Evolutionary conservation across 176 grass and related monocot genomes (phyloP).

Genomic region (Phoenix dactylifera): DNA sequence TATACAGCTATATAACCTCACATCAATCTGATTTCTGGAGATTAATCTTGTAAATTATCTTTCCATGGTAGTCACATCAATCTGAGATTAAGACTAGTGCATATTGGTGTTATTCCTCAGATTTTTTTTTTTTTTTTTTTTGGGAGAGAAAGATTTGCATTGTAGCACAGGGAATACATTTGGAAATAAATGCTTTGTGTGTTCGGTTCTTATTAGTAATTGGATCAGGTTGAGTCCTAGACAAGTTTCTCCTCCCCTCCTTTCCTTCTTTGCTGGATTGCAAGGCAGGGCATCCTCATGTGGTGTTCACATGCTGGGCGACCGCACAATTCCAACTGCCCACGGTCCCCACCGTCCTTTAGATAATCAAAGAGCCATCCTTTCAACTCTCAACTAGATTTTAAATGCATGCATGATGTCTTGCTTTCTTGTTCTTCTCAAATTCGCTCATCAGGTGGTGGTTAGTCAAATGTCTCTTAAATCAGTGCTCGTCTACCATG

Average conservation of each 20-base stretch:
- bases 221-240: too few relatives aligned
- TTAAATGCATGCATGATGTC: neutral
- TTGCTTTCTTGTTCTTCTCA: slow-evolving; percentile 1
- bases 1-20: too few relatives aligned
- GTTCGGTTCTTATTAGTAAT: too few relatives aligned
- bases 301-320: neutral
- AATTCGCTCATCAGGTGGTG: neutral
- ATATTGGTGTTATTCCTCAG: too few relatives aligned
- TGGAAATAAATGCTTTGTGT: too few relatives aligned
- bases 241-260: neutral
- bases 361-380: neutral
- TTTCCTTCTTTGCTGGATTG: neutral
- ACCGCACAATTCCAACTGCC: neutral
- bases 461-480: neutral
- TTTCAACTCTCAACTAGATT: neutral
- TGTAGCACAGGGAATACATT: too few relatives aligned
- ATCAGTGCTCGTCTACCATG: neutral
- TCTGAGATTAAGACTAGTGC: too few relatives aligned
- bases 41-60: too few relatives aligned
- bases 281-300: neutral
- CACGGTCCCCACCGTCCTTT: neutral
- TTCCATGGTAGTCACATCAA: too few relatives aligned
- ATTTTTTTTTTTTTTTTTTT: too few relatives aligned
- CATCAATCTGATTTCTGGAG: too few relatives aligned
- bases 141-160: too few relatives aligned